These are phyloP conservation scores for Chamaecrista fasciculata DNA, from an alignment of 306 rosid genomes.

Conservation along the genomic window DNA sequence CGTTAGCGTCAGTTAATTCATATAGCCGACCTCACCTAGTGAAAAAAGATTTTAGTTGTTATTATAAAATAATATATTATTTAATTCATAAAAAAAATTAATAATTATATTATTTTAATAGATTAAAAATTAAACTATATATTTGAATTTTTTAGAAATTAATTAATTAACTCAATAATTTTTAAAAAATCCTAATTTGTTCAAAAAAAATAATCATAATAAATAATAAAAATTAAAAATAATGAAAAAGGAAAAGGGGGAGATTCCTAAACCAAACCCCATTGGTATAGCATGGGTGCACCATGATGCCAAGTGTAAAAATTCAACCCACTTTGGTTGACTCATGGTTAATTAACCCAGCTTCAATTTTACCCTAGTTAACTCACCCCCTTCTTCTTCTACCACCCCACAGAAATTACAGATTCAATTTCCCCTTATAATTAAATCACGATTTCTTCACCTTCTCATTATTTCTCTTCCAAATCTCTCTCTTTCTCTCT, in stretches of 20 bases:
- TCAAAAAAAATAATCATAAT: too few relatives aligned
- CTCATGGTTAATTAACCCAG: conserved; percentile 48
- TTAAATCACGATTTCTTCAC: not conserved
- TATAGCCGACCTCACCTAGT: too few relatives aligned
- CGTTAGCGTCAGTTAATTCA: too few relatives aligned
- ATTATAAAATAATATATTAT: too few relatives aligned
- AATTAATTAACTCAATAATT: too few relatives aligned
- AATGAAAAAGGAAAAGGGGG: conserved; percentile 11
- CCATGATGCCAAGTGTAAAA: conserved; percentile 55
- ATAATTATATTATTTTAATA: too few relatives aligned
- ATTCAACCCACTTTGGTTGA: conserved; percentile 14
- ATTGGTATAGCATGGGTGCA: conserved; percentile 68
- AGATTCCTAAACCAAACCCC: not conserved
- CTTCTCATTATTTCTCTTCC: not conserved
- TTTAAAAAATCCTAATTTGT: too few relatives aligned
- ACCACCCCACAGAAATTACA: not conserved
- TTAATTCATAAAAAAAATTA: too few relatives aligned
- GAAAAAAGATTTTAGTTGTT: too few relatives aligned
- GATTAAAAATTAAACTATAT: too few relatives aligned
- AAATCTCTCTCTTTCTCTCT: not conserved
- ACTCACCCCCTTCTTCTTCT: not conserved
- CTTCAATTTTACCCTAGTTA: conserved; percentile 4
- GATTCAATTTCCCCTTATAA: not conserved
- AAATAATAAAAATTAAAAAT: too few relatives aligned
- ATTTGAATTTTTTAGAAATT: too few relatives aligned